Base-by-base conservation (phyloP, 1,139 yeast species). In the Taphrina populina region DNA sequence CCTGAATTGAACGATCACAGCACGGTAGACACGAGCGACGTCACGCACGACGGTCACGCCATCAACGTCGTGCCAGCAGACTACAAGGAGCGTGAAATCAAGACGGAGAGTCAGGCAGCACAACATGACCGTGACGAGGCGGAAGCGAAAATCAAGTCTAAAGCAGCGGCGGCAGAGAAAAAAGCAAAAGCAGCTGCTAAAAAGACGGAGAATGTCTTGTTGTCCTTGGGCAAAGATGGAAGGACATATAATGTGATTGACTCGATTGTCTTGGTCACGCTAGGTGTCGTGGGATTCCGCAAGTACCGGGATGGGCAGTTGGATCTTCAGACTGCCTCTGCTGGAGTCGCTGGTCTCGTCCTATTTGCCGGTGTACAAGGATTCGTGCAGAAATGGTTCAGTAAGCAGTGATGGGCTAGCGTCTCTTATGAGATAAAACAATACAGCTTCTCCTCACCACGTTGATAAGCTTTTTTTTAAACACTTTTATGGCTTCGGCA, bases 31-130 rank as follows among this genome's bases (percentile, higher is more conserved):
- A 49, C 54, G 4, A 20, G 23, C 20, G 40, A 37, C 30, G 54
- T 39, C 30, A 43, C 47, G 26, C 17, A 15, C 19, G 47, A 43
- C 17, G 46, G 34, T n/a, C 54, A 49, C 37, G 19, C 27, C 11
- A 32, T 49, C 39, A 49, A 49, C 46, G 46, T 49, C 23, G 54
- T 49, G 26, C 46, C 44, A 17, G 39, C 46, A 39, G 54, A 41
- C 39, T 49, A 15, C 33, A 37, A 35, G 41, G 54, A 49, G 11
- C 46, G 34, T 10, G 54, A 29, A 10, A 21, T 49, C 39, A 49
- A 49, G 46, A 49, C 54, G 10, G 54, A 49, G 46, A 49, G 46
- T 3, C 54, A 49, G 39, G 54, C 54, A 11, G 17, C 35, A 13
- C 39, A 33, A 10, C 54, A 41, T 30, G 43, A 39, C n/a, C 29